Conservation (phyloP, 2,329 filamentous ascomycete genomes). For the Cryphonectria radicalis region DNA sequence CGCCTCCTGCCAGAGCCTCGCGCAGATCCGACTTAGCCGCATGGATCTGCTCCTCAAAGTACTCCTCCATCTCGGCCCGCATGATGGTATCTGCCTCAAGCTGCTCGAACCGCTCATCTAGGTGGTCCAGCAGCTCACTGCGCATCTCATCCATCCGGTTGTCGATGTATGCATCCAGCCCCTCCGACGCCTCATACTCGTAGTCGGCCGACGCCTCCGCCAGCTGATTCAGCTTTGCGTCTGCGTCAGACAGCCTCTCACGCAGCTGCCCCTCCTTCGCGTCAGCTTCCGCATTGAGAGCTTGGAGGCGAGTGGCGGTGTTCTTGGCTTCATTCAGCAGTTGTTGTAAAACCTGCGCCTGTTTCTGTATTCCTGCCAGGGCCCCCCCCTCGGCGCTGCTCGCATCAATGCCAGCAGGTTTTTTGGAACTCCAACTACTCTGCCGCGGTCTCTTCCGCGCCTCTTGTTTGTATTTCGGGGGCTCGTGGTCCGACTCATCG, state of each 20-base stretch:
- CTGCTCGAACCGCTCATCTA: background rate
- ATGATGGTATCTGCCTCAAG: background rate
- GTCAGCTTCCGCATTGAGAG: background rate
- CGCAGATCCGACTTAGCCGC: background rate
- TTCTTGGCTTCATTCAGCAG: background rate
- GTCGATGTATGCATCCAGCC: background rate
- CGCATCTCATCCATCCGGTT: background rate
- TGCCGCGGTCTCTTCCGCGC: background rate
- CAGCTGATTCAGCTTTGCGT: background rate
- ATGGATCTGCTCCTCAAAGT: background rate
- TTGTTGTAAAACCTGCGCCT: background rate
- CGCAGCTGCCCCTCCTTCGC: background rate
- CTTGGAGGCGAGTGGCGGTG: background rate
- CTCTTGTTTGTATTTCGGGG: background rate
- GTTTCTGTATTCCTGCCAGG: background rate
- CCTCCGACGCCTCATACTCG: background rate
- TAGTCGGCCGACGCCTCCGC: background rate
- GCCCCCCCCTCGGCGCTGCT: background rate
- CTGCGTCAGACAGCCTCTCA: background rate
- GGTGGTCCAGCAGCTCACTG: background rate
- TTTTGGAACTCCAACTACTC: background rate
- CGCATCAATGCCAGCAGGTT: background rate
- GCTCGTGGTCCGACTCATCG: background rate
- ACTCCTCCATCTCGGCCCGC: slow-evolving; percentile 1
- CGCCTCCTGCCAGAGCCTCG: background rate